Conservation (phyloP, 2,329 filamentous ascomycete genomes). For the Aspergillus cejpii region DNA sequence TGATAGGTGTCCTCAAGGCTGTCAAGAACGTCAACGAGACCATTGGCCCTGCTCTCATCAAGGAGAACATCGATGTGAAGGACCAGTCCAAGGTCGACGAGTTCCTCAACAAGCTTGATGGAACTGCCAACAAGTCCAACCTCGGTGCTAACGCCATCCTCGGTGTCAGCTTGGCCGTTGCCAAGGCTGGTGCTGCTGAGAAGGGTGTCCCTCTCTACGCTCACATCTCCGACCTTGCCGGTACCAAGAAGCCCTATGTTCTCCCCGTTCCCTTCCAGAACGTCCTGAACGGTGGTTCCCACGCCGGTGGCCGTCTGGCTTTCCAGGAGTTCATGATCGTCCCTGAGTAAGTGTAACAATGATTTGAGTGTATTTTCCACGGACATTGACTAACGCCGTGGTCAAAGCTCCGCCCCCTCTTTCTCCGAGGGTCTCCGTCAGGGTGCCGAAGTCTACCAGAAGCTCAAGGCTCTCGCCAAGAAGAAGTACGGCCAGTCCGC, state of each 20-base stretch:
- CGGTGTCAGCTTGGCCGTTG: slow-evolving; percentile 74
- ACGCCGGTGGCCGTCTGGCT: slow-evolving; percentile 90
- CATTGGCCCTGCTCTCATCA: slow-evolving; percentile 75
- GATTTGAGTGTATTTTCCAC: background rate
- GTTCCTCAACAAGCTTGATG: slow-evolving; percentile 80
- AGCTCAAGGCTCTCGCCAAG: slow-evolving; percentile 93
- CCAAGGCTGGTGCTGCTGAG: slow-evolving; percentile 83
- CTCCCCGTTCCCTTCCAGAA: slow-evolving; percentile 91
- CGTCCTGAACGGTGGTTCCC: slow-evolving; percentile 87
- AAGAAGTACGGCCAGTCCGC: slow-evolving; percentile 99
- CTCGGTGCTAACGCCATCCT: slow-evolving; percentile 85
- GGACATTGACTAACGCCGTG: slow-evolving; percentile 11
- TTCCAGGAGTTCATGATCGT: slow-evolving; percentile 98
- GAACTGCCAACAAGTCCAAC: slow-evolving; percentile 78
- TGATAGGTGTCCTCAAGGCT: slow-evolving; percentile 63
- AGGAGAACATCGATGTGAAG: slow-evolving; percentile 76
- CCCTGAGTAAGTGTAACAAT: slow-evolving; percentile 54
- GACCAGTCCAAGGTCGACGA: slow-evolving; percentile 77
- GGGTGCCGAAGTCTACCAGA: slow-evolving; percentile 96
- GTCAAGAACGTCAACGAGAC: slow-evolving; percentile 77
- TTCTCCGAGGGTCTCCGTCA: slow-evolving; percentile 96
- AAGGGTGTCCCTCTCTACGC: slow-evolving; percentile 83
- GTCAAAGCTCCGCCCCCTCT: slow-evolving; percentile 63
- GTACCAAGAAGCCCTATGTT: slow-evolving; percentile 86
- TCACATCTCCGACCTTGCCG: slow-evolving; percentile 79